Percentiles rank a stretch among this genome's conserved stretches.
These are phyloP conservation scores for Alternaria atra DNA, from an alignment of 2,329 filamentous ascomycete genomes.

Conservation along the genomic window DNA sequence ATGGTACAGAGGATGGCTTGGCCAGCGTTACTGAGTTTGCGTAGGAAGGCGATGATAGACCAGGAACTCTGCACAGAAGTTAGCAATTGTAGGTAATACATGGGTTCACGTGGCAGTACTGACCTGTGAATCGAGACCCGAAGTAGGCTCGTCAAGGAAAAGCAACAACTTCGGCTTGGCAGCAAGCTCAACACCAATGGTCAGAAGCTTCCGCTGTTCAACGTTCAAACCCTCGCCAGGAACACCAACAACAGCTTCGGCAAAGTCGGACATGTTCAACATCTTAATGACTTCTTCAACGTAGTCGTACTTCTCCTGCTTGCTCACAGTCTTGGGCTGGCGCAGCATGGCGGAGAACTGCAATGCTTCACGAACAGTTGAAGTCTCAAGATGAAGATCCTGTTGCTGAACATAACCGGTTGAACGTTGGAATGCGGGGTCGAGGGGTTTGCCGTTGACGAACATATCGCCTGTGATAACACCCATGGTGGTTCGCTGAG, in stretches of 20 bases:
- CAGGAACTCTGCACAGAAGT: conserved; percentile 60
- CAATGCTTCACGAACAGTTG: conserved; percentile 50
- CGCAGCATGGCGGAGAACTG: conserved; percentile 49
- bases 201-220: conserved; percentile 74
- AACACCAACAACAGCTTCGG: conserved; percentile 70
- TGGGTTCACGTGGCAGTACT: neutral
- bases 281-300: conserved; percentile 73
- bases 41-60: conserved; percentile 69
- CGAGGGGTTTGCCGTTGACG: conserved; percentile 48
- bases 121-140: conserved; percentile 67
- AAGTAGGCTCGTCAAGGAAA: conserved; percentile 68
- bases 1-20: conserved; percentile 60
- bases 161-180: conserved; percentile 71
- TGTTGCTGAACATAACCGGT: conserved; percentile 54
- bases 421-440: conserved; percentile 49
- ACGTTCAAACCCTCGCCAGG: conserved; percentile 72
- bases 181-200: conserved; percentile 76
- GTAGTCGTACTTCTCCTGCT: conserved; percentile 67
- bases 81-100: conserved; percentile 4
- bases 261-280: conserved; percentile 73
- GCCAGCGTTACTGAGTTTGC: conserved; percentile 64
- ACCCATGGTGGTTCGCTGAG: conserved; percentile 47
- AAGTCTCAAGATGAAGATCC: conserved; percentile 51
- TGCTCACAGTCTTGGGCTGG: conserved; percentile 64
- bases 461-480: conserved; percentile 52